A percentile compares a stretch with the other conserved stretches of the same genome.
Evolutionary conservation across 345 rosid genomes (phyloP).

Genomic region (Murraya koenigii): DNA sequence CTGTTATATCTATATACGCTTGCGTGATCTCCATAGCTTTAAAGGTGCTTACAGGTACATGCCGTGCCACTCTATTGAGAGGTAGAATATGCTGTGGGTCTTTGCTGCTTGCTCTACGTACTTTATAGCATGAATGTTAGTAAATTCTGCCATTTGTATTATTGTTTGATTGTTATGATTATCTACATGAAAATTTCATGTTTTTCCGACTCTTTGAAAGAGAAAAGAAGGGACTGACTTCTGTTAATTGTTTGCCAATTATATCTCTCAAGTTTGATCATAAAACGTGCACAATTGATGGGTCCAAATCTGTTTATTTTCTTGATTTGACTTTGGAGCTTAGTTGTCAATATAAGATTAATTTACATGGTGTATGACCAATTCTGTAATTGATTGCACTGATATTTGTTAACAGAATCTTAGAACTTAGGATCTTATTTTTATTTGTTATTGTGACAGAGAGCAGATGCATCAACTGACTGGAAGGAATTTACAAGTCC

Average conservation of each 20-base stretch:
- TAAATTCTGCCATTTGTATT: conserved; percentile 36
- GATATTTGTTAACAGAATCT: background rate
- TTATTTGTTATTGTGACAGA: conserved; percentile 44
- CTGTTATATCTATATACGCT: conserved; percentile 12
- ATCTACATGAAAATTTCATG: conserved; percentile 6
- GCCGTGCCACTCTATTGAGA: conserved; percentile 48
- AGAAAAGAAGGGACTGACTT: background rate
- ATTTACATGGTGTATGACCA: background rate
- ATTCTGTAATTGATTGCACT: background rate
- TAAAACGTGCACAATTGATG: background rate
- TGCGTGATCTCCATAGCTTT: conserved; percentile 37
- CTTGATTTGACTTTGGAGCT: background rate
- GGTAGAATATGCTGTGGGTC: conserved; percentile 55
- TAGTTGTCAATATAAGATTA: background rate
- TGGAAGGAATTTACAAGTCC: conserved; percentile 96
- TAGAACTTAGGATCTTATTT: conserved; percentile 6
- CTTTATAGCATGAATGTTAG: conserved; percentile 47
- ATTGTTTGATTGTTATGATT: conserved; percentile 19
- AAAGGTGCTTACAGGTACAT: conserved; percentile 53
- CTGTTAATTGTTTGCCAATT: conserved; percentile 6
- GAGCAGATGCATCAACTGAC: conserved; percentile 98
- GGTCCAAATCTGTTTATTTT: background rate
- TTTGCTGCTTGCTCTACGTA: conserved; percentile 50
- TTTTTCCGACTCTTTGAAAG: background rate
- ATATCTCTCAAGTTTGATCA: background rate